Percentiles rank a stretch among this genome's conserved stretches.
These are phyloP conservation scores for Cucurbitaria berberidis DNA, from an alignment of 2,329 filamentous ascomycete genomes.

Conservation along the genomic window DNA sequence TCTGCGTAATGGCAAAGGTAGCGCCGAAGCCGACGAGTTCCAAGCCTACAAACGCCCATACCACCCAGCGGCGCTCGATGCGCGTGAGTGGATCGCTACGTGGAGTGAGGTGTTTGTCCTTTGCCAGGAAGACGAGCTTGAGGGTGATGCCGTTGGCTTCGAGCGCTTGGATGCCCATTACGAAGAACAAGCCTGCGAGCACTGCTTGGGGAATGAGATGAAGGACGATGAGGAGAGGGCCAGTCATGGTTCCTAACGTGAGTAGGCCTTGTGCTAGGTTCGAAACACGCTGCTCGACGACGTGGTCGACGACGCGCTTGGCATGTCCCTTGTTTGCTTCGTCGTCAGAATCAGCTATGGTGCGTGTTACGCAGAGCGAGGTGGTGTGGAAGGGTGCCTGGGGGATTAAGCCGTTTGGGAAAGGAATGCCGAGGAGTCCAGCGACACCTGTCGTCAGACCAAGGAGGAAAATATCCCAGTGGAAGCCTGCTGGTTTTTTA, in stretches of 20 bases:
- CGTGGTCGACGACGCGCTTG: slow-evolving; percentile 52
- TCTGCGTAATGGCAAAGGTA: slow-evolving; percentile 65
- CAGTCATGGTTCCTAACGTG: slow-evolving; percentile 63
- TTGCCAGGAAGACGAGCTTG: slow-evolving; percentile 58
- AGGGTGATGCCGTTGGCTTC: slow-evolving; percentile 60
- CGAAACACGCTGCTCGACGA: slow-evolving; percentile 63
- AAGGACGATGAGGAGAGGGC: slow-evolving; percentile 60
- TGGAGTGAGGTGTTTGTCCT: slow-evolving; percentile 56
- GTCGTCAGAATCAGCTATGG: slow-evolving; percentile 50
- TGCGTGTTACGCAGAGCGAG: slow-evolving; percentile 53
- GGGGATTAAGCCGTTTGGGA: slow-evolving; percentile 65
- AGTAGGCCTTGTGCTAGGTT: slow-evolving; percentile 63
- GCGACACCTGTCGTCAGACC: slow-evolving; percentile 62
- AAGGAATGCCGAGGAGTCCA: slow-evolving; percentile 62
- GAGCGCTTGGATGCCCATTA: slow-evolving; percentile 61
- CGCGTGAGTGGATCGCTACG: slow-evolving; percentile 55
- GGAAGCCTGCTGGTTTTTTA: slow-evolving; percentile 65
- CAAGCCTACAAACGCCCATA: slow-evolving; percentile 58
- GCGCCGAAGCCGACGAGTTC: slow-evolving; percentile 60
- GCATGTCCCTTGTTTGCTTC: slow-evolving; percentile 53
- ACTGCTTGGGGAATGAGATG: slow-evolving; percentile 62
- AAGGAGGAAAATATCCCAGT: slow-evolving; percentile 66
- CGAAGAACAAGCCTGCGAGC: slow-evolving; percentile 64
- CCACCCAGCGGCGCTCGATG: slow-evolving; percentile 52
- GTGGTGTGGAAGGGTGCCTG: slow-evolving; percentile 67